Conservation (phyloP, 1,139 yeast species). For the Saccharomycopsis hybrid region DNA sequence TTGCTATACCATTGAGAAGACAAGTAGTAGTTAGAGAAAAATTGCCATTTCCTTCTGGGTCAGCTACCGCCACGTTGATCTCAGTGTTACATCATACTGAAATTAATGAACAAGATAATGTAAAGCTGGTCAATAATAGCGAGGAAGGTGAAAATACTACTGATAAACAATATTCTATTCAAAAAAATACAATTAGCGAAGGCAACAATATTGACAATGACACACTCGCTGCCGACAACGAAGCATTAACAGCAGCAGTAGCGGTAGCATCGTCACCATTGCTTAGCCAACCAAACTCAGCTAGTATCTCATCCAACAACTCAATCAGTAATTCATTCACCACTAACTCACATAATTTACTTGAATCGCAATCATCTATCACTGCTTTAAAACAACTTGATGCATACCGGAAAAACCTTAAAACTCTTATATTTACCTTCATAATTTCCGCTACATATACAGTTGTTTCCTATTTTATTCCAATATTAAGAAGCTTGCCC, state of each 20-base stretch:
- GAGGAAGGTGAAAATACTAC: background rate
- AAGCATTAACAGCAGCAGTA: no score
- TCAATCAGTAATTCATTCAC: no score
- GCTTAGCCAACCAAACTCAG: no score
- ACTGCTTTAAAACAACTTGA: constrained; percentile 25
- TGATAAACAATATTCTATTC: background rate
- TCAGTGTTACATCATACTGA: constrained; percentile 76
- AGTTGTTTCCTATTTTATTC: constrained; percentile 61
- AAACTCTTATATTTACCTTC: constrained; percentile 54
- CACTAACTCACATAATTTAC: no score
- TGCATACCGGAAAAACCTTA: constrained; percentile 51
- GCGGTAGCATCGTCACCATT: no score
- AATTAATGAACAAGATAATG: constrained; percentile 39
- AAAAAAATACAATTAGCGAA: background rate
- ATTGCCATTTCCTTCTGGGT: constrained; percentile 89
- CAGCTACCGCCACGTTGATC: constrained; percentile 91
- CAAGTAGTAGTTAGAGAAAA: constrained; percentile 83
- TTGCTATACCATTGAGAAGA: constrained; percentile 80
- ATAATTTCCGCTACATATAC: constrained; percentile 68
- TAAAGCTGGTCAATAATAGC: no score
- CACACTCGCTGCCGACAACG: no score
- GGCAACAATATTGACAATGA: no score
- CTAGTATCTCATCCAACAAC: no score
- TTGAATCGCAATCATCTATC: constrained; percentile 31
- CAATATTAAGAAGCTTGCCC: constrained; percentile 62